These are phyloP conservation scores for Hymenoscyphus fraxineus DNA, from an alignment of 2,329 filamentous ascomycete species.

Conservation along the genomic window DNA sequence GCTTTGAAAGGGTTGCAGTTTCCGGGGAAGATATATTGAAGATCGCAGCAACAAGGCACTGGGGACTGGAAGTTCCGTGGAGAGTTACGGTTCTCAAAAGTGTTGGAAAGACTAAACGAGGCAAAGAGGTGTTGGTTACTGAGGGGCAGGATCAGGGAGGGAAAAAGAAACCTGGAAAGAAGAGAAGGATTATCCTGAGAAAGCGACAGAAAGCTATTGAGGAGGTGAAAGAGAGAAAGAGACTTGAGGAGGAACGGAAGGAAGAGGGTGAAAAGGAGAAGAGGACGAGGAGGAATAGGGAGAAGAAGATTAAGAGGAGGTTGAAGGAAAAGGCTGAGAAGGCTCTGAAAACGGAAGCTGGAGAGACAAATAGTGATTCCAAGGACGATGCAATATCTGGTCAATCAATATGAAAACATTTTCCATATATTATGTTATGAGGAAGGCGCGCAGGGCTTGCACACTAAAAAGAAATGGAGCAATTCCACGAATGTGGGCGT, in stretches of 20 bases:
- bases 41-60: slow-evolving; percentile 43
- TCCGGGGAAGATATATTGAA: slow-evolving; percentile 48
- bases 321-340: slow-evolving; percentile 56
- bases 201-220: slow-evolving; percentile 40
- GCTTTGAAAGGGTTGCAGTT: slow-evolving; percentile 47
- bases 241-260: slow-evolving; percentile 44
- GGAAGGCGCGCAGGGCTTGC: no score
- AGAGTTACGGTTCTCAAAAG: slow-evolving; percentile 46
- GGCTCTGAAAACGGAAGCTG: slow-evolving; percentile 21
- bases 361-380: neutral
- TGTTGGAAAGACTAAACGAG: slow-evolving; percentile 28
- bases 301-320: slow-evolving; percentile 56
- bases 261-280: slow-evolving; percentile 57
- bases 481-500: no score
- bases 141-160: slow-evolving; percentile 5
- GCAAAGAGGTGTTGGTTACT: slow-evolving; percentile 5
- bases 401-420: neutral
- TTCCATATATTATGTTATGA: no score
- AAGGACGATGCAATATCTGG: neutral
- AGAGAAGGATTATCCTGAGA: slow-evolving; percentile 50
- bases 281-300: slow-evolving; percentile 57
- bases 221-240: slow-evolving; percentile 34
- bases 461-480: no score
- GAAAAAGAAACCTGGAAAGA: slow-evolving; percentile 53
- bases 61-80: slow-evolving; percentile 61